Evolutionary conservation across 768 basidiomycete genomes (phyloP), one percentile per base, ranked within the genome.

Genomic region (Calvatia gigantea): DNA sequence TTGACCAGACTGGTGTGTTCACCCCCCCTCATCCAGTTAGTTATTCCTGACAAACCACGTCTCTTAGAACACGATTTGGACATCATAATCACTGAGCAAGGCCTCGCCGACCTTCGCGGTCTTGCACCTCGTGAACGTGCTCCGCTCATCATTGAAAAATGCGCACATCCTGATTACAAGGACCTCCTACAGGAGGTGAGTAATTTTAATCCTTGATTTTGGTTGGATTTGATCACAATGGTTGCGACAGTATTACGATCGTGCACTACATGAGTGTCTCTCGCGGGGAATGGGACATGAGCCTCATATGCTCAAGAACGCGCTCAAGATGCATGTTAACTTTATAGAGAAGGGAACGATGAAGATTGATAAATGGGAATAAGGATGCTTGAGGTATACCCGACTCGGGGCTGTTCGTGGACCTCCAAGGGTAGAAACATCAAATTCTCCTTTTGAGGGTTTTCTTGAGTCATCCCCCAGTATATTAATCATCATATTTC

Each of bases 11-110:
- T 19, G 76, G 76, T 76, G 28, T 25, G 70, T 64, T 6, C 41
- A 11, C 21, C 35, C n/a, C 2, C 19, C 25, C 29, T 57, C 12
- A 6, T 50, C 47, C 12, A 11, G 21, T 9, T 4, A 6, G 23
- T 28, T 49, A 23, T 12, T 19, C 29, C 1, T 17, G 28, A 27
- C 2, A n/a, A 37, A 33, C 17, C 6, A n/a, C 9, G 12, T 5
- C 25, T 31, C 17, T 15, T 31, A 75, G 78, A 79, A 60, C 78
- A 79, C 54, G 78, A 78, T 56, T 65, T 79, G 3, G 78, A 79
- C 57, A 60, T 79, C 19, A 58, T 79, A 50, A 75, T 79, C 15
- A 78, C 78, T 1, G 78, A 79, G 59, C 78, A 79, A 56, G 78
- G 78, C 35, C 69, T 78, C 7, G 77, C 76, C 31, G 77, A 79